These are phyloP conservation scores for Hypoxylon sp. DNA, from an alignment of 2,329 filamentous ascomycete genomes.

Conservation along the genomic window DNA sequence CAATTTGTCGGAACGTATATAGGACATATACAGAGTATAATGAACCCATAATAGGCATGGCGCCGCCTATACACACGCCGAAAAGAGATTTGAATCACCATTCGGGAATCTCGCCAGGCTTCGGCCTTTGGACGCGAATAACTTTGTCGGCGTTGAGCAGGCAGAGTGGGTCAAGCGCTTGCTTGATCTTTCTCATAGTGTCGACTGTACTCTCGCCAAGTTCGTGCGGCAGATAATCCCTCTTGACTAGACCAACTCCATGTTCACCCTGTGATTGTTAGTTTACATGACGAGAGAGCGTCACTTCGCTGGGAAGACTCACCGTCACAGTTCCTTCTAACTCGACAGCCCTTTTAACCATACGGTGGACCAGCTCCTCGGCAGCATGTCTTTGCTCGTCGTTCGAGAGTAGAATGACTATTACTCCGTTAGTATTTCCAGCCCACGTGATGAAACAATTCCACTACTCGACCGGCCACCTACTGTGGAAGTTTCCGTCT, in stretches of 20 bases:
- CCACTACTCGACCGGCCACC: constrained; percentile 42
- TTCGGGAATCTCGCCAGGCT: constrained; percentile 62
- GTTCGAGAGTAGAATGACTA: constrained; percentile 72
- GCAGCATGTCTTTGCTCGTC: constrained; percentile 77
- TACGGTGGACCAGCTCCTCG: constrained; percentile 81
- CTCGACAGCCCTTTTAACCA: constrained; percentile 89
- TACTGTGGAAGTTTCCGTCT: constrained; percentile 83
- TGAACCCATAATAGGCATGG: background rate
- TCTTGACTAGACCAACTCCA: constrained; percentile 86
- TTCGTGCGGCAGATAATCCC: constrained; percentile 86
- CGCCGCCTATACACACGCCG: constrained; percentile 17
- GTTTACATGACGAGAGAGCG: background rate
- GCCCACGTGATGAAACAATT: background rate
- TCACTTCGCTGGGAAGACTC: constrained; percentile 45
- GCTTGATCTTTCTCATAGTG: constrained; percentile 88
- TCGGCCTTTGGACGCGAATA: constrained; percentile 71
- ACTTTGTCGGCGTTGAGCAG: constrained; percentile 80
- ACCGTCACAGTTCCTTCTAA: constrained; percentile 87
- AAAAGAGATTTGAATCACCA: constrained; percentile 56
- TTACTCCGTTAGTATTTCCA: constrained; percentile 36
- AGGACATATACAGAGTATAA: constrained; percentile 32
- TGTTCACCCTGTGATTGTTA: constrained; percentile 75
- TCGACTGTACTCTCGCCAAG: constrained; percentile 82
- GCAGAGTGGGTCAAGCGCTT: constrained; percentile 82
- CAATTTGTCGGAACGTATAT: constrained; percentile 6